A percentile compares a stretch with the other conserved stretches of the same genome.
Evolutionary conservation across 805 yeast genomes (phyloP).

Genomic region (Saccharomyces paradoxus): DNA sequence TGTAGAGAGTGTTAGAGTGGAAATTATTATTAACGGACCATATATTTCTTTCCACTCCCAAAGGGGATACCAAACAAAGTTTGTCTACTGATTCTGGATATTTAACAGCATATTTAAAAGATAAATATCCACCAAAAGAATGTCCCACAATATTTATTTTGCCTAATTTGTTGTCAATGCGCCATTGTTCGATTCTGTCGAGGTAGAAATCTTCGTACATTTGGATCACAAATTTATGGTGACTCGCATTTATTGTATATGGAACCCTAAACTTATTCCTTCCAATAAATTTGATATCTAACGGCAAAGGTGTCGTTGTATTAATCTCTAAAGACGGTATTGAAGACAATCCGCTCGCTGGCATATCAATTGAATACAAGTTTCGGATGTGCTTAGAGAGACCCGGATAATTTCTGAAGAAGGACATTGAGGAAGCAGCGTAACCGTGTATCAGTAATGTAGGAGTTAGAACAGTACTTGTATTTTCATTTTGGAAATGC

Average conservation of each 20-base stretch:
- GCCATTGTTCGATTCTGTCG: conserved; percentile 59
- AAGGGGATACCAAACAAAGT: conserved; percentile 61
- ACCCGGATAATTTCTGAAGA: conserved; percentile 56
- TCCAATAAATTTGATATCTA: conserved; percentile 3
- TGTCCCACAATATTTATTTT: conserved; percentile 64
- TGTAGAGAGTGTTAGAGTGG: conserved; percentile 9
- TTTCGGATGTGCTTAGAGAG: conserved; percentile 42
- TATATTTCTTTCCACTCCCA: conserved; percentile 66
- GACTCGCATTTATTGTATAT: conserved; percentile 12
- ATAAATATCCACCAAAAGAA: conserved; percentile 71
- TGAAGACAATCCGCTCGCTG: conserved; percentile 63
- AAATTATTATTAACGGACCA: conserved; percentile 40
- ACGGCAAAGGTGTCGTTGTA: conserved; percentile 6
- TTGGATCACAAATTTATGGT: conserved; percentile 11
- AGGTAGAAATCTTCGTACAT: conserved; percentile 49
- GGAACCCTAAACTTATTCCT: conserved; percentile 22
- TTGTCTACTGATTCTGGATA: conserved; percentile 49
- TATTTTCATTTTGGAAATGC: conserved; percentile 25
- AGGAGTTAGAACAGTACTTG: conserved; percentile 24
- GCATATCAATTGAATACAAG: conserved; percentile 61
- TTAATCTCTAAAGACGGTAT: conserved; percentile 32
- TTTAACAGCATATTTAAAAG: conserved; percentile 52
- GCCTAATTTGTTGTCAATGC: conserved; percentile 39
- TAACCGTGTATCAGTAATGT: conserved; percentile 77
- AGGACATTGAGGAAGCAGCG: conserved; percentile 85